A percentile compares a stretch with the other conserved stretches of the same genome.
These are phyloP conservation scores for Immersiporthe knoxdaviesiana DNA, from an alignment of 2,329 filamentous ascomycete species.

Conservation along the genomic window DNA sequence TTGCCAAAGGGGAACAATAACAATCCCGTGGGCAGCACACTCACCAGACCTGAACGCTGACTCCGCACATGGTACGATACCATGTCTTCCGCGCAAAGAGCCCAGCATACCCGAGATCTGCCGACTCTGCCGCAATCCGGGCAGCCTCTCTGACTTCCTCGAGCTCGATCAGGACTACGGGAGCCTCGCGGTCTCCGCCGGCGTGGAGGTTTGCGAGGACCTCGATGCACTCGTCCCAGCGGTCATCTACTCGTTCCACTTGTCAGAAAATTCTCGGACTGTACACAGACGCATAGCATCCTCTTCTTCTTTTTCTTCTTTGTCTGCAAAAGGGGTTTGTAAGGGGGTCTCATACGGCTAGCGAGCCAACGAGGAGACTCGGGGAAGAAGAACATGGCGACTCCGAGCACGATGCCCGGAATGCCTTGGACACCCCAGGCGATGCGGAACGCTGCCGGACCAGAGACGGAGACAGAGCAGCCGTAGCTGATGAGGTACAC, in stretches of 20 bases:
- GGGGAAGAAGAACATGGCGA: constrained; percentile 63
- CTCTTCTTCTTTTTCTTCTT: no score
- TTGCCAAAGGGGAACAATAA: neutral
- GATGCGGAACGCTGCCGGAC: constrained; percentile 60
- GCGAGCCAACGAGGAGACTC: constrained; percentile 73
- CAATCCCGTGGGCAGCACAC: constrained; percentile 1
- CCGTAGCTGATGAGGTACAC: constrained; percentile 30
- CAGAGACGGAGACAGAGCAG: constrained; percentile 47
- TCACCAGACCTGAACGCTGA: constrained; percentile 54
- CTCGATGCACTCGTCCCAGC: constrained; percentile 66
- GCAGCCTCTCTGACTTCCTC: constrained; percentile 40
- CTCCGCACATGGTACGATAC: constrained; percentile 54
- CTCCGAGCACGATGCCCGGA: constrained; percentile 56
- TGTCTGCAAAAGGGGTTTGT: no score
- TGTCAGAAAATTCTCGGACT: neutral
- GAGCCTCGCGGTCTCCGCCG: constrained; percentile 56
- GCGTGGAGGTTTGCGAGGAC: constrained; percentile 64
- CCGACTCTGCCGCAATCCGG: constrained; percentile 42
- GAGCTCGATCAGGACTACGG: constrained; percentile 41
- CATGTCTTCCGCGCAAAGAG: constrained; percentile 53
- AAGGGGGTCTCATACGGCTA: constrained; percentile 37
- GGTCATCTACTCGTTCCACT: constrained; percentile 50
- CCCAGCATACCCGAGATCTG: constrained; percentile 44
- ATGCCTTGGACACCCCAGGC: constrained; percentile 65
- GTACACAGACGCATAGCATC: no score